Base-by-base conservation (phyloP, 2,329 filamentous ascomycete species). In the Aschersonia sp. region DNA sequence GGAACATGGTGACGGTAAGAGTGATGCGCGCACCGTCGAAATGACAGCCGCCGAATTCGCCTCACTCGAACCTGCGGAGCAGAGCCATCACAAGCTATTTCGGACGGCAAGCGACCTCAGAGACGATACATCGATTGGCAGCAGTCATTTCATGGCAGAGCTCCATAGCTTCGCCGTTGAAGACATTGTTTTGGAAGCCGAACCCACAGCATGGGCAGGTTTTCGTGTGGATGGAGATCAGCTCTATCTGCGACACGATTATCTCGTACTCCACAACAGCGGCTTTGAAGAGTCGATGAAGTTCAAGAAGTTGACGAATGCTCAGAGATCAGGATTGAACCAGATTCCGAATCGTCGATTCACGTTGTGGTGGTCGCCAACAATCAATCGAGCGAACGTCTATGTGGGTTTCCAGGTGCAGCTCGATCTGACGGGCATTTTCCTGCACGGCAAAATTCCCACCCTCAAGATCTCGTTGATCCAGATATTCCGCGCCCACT, bases 371-470 rank as follows among this genome's bases (percentile, higher is more conserved):
- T 98, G 92, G 92, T 92, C 83, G 1, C 83, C 83, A 0, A 94
- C 87, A 0, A 94, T 94, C 64, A 94, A 95, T 67, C 77, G 90
- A 61, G 90, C 90, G 56, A 96, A 97, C 60, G 92, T 98, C 14
- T 97, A 97, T 57, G 89, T 98, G 54, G 92, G 92, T 81, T 98
- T 98, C 83, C 90, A 97, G 62, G 92, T 98, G 32, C 92, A 98
- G 60, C 77, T 98, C 46, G 92, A 98, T 75, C 69, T 98, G 49
- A 98, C 94, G 1, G 92, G 92, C 63, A 98, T 98, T 52, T 98
- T 98, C 79, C 75, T 98, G 61, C 94, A 98, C 71, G 92, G 92
- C 58, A 98, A 98, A 68, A 98, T 98, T 49, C 94, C 92, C 0
- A 98, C 92, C 0, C 68, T 98, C 42, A 98, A 98, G 69, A 98